Conservation (phyloP, 2,329 filamentous ascomycete species). For the Ascochyta rabiei region DNA sequence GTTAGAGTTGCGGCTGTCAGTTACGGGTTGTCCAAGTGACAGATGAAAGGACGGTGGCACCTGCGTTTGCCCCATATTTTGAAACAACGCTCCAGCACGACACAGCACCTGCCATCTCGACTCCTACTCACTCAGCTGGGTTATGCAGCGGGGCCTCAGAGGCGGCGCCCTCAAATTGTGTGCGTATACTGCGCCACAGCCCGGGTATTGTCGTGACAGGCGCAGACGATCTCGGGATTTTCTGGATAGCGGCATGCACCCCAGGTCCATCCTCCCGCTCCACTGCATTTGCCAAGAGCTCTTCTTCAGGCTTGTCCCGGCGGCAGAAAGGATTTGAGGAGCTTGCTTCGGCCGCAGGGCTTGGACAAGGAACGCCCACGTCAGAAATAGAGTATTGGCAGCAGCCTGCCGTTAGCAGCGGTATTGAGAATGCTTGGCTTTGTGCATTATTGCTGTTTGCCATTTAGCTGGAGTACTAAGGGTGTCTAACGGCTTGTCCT, state of each 20-base stretch:
- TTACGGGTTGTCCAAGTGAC: constrained; percentile 6
- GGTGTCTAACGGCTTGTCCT: too few relatives aligned
- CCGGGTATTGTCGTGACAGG: background rate
- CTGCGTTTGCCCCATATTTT: constrained; percentile 8
- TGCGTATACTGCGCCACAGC: background rate
- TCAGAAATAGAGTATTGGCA: background rate
- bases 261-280: constrained; percentile 17
- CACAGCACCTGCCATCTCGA: background rate
- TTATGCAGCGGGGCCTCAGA: background rate
- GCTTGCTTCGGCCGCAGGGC: constrained; percentile 20
- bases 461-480: too few relatives aligned
- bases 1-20: constrained; percentile 12
- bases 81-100: background rate
- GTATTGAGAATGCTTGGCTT: too few relatives aligned
- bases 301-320: constrained; percentile 35
- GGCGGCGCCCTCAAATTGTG: background rate
- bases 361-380: background rate
- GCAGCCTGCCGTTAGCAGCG: background rate
- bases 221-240: background rate
- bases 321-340: constrained; percentile 26
- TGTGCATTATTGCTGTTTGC: too few relatives aligned
- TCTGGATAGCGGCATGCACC: constrained; percentile 12
- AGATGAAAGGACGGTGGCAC: constrained; percentile 17
- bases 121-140: background rate
- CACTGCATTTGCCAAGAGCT: constrained; percentile 22